These are phyloP conservation scores for Penicillium italicum DNA, from an alignment of 2,329 filamentous ascomycete species.

Conservation along the genomic window DNA sequence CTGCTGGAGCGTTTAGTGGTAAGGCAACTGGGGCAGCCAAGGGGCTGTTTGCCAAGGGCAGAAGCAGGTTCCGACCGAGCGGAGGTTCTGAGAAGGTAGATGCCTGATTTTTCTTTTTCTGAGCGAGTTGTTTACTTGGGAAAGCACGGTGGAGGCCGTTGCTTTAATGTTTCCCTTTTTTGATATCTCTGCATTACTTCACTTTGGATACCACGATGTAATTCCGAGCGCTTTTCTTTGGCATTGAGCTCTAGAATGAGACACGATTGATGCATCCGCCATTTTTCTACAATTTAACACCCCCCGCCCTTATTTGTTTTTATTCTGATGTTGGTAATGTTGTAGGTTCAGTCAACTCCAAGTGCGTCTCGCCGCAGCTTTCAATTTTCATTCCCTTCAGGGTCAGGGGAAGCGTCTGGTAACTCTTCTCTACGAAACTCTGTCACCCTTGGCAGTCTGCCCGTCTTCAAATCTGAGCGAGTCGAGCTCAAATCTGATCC, in stretches of 20 bases:
- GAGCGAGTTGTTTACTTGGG: conserved; percentile 7
- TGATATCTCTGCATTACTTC: conserved; percentile 13
- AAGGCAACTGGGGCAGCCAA: conserved; percentile 78
- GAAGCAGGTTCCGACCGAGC: conserved; percentile 69
- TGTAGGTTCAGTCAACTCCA: conserved; percentile 32
- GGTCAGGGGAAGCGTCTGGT: conserved; percentile 10
- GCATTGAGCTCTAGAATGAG: conserved; percentile 27
- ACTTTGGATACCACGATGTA: conserved; percentile 33
- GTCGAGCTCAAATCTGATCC: conserved; percentile 3
- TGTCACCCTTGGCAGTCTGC: conserved; percentile 23
- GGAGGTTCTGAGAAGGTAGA: conserved; percentile 78
- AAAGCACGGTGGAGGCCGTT: conserved; percentile 12
- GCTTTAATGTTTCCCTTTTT: conserved; percentile 16
- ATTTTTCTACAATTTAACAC: conserved; percentile 8
- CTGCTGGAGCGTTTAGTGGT: conserved; percentile 67
- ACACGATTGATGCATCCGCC: conserved; percentile 27
- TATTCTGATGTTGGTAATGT: conserved; percentile 32
- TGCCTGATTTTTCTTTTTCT: conserved; percentile 31
- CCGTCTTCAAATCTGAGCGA: conserved; percentile 20
- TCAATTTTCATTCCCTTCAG: conserved; percentile 19
- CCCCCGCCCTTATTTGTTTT: conserved; percentile 8
- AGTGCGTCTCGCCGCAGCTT: conserved; percentile 27
- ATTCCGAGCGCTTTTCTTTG: conserved; percentile 22
- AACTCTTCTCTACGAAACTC: conserved; percentile 22
- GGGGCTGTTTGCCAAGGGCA: conserved; percentile 85